Percentiles rank a stretch among this genome's conserved stretches.
These are phyloP conservation scores for Diaporthe citrichinensis DNA, from an alignment of 2,329 filamentous ascomycete species.

Conservation along the genomic window DNA sequence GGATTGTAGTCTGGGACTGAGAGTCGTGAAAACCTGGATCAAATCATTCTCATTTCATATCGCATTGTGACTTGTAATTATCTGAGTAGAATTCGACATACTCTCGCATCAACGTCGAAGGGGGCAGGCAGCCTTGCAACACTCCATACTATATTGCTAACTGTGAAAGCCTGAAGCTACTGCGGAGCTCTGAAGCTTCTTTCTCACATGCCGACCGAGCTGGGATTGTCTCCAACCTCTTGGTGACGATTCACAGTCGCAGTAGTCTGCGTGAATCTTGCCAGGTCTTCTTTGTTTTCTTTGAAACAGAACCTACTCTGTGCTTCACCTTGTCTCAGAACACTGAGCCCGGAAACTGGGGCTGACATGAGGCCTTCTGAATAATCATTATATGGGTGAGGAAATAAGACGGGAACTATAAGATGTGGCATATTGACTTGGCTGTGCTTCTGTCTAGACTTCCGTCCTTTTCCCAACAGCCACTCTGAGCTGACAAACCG, in stretches of 20 bases:
- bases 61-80: neutral
- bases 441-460: neutral
- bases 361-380: no score
- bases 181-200: neutral
- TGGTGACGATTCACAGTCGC: neutral
- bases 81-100: neutral
- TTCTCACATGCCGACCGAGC: neutral
- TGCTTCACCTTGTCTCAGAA: neutral
- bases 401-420: no score
- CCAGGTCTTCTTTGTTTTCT: neutral
- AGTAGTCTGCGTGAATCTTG: neutral
- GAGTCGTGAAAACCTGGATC: neutral
- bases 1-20: neutral
- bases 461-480: no score
- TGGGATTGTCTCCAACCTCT: no score
- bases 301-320: neutral
- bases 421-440: neutral
- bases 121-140: neutral
- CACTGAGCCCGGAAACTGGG: neutral
- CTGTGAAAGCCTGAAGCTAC: no score
- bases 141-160: no score
- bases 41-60: neutral
- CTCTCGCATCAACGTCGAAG: no score
- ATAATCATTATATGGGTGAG: neutral
- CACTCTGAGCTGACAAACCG: neutral